Evolutionary conservation across 2,329 filamentous ascomycete species (phyloP).

Genomic region (Zymoseptoria passerinii): DNA sequence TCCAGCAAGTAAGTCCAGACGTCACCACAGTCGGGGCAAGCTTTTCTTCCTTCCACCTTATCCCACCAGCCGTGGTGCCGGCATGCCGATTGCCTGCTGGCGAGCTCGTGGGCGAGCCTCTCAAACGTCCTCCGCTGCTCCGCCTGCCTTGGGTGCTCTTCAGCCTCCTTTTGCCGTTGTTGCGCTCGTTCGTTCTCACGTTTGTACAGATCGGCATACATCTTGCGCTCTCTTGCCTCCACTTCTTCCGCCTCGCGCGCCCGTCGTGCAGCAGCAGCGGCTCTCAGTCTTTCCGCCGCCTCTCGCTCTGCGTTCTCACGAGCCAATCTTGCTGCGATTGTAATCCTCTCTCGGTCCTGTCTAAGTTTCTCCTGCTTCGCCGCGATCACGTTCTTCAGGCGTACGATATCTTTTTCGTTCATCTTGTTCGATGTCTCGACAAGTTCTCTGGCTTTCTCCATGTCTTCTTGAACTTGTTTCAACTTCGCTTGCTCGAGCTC

Average conservation of each 20-base stretch:
- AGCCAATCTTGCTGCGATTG: no score
- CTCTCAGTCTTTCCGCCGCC: slow-evolving; percentile 1
- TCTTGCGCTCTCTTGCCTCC: no score
- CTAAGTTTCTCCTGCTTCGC: no score
- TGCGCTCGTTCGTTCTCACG: no score
- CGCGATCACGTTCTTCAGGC: no score
- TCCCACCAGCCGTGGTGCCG: slow-evolving; percentile 9
- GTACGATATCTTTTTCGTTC: no score
- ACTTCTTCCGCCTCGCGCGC: not conserved
- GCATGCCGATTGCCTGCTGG: not conserved
- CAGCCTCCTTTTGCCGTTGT: not conserved
- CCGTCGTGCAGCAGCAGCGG: slow-evolving; percentile 5
- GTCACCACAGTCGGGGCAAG: slow-evolving; percentile 9
- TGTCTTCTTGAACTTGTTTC: slow-evolving; percentile 2
- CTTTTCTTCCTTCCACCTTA: slow-evolving; percentile 10
- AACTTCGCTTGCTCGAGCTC: slow-evolving; percentile 15
- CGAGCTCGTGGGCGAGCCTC: not conserved
- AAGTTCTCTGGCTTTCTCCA: no score
- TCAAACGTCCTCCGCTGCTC: slow-evolving; percentile 10
- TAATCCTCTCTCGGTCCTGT: no score
- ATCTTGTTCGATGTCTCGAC: no score
- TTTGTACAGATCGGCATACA: no score
- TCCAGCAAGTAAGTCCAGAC: slow-evolving; percentile 11
- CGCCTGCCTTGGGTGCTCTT: slow-evolving; percentile 8
- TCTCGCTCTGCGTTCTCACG: no score